These are phyloP conservation scores for Schizochytrium sp. DNA, from an alignment of 108 stramenopile species.

Conservation along the genomic window DNA sequence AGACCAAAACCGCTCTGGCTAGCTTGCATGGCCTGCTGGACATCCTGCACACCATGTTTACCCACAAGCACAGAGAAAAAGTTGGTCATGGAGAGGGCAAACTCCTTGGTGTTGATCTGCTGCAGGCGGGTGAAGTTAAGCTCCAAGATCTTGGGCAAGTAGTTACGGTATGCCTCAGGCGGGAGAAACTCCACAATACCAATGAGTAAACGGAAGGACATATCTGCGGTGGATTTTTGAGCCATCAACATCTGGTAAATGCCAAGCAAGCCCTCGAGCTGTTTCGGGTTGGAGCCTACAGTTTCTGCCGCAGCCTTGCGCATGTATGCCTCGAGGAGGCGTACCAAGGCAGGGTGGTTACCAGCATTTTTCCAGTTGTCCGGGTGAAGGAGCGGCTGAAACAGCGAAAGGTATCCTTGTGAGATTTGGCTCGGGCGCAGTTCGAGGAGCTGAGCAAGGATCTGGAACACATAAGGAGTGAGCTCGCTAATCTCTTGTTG, in stretches of 20 bases:
- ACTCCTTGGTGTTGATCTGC: neutral
- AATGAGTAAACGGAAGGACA: conserved; percentile 17
- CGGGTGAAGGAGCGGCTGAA: conserved; percentile 86
- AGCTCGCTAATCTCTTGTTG: conserved; percentile 93
- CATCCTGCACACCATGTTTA: conserved; percentile 36
- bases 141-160: conserved; percentile 42
- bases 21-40: conserved; percentile 41
- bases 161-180: conserved; percentile 21
- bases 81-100: conserved; percentile 33
- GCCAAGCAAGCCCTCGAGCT: conserved; percentile 80
- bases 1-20: neutral
- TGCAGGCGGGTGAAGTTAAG: conserved; percentile 5
- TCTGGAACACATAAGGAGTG: conserved; percentile 97
- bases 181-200: conserved; percentile 57
- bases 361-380: conserved; percentile 89
- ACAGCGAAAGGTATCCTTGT: conserved; percentile 83
- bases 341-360: conserved; percentile 92
- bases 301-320: conserved; percentile 81
- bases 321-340: conserved; percentile 88
- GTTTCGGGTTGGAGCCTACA: conserved; percentile 69
- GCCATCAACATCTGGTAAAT: conserved; percentile 89
- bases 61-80: conserved; percentile 50
- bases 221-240: conserved; percentile 24
- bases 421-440: conserved; percentile 64
- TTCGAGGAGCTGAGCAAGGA: conserved; percentile 92